Evolutionary conservation across 2,329 filamentous ascomycete species (phyloP).

Genomic region (Sporothrix phasma): DNA sequence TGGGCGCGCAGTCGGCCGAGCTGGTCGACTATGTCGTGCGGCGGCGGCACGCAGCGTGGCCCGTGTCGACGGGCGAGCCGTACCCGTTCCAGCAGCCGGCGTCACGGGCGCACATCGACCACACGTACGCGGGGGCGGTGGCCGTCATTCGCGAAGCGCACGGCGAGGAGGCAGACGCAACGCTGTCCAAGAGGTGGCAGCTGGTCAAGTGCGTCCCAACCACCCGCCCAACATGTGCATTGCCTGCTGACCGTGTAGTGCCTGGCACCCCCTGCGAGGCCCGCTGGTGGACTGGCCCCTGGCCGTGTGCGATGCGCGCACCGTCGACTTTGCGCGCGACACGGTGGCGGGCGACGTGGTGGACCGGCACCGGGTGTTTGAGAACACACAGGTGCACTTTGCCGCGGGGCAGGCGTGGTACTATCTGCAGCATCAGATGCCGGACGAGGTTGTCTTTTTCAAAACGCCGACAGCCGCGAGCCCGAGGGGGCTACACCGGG

Average conservation of each 20-base stretch:
- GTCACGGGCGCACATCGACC: slow-evolving; percentile 18
- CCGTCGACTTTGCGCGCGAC: slow-evolving; percentile 19
- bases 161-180: background rate
- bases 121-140: slow-evolving; percentile 32
- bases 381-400: slow-evolving; percentile 20
- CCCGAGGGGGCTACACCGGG: slow-evolving; percentile 13
- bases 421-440: slow-evolving; percentile 18
- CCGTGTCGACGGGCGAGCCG: slow-evolving; percentile 16
- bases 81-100: slow-evolving; percentile 17
- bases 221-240: too few species aligned
- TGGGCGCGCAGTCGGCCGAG: slow-evolving; percentile 16
- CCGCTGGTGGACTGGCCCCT: slow-evolving; percentile 21
- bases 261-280: slow-evolving; percentile 20
- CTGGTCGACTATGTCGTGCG: slow-evolving; percentile 19
- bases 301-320: slow-evolving; percentile 19
- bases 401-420: slow-evolving; percentile 19
- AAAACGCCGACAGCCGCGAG: slow-evolving; percentile 17
- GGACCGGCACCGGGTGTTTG: slow-evolving; percentile 19
- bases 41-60: slow-evolving; percentile 16
- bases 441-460: slow-evolving; percentile 19
- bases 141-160: slow-evolving; percentile 46
- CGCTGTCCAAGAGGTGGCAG: slow-evolving; percentile 10
- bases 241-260: slow-evolving; percentile 8
- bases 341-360: slow-evolving; percentile 21
- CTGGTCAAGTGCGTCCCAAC: slow-evolving; percentile 13